These are phyloP conservation scores for Ascoidea asiatica DNA, from an alignment of 805 yeast species.

Conservation along the genomic window DNA sequence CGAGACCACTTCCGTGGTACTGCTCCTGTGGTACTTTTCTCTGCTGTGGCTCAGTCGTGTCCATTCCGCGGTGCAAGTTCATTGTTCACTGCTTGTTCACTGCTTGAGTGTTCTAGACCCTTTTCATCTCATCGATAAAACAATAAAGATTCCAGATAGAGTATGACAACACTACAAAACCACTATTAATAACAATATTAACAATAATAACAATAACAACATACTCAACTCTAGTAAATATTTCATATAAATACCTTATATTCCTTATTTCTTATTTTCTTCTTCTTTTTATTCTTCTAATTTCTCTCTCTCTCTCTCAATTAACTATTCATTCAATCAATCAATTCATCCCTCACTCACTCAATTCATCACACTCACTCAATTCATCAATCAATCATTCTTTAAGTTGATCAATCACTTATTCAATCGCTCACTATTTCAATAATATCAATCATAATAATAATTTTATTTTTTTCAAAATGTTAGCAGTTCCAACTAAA, in stretches of 20 bases:
- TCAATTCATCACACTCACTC: background rate
- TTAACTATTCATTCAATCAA: background rate
- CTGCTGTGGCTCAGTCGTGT: background rate
- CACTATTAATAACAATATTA: background rate
- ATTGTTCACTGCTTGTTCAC: background rate
- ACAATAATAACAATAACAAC: too few relatives aligned
- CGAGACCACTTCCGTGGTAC: too few relatives aligned
- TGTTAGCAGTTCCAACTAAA: constrained; percentile 18
- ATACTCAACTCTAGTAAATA: too few relatives aligned
- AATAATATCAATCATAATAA: background rate
- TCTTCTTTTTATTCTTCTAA: background rate
- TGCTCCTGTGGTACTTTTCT: background rate
- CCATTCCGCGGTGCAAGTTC: background rate
- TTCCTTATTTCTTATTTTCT: background rate
- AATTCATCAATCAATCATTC: background rate
- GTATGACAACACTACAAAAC: background rate
- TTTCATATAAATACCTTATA: background rate
- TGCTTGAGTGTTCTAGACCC: background rate
- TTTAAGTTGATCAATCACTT: too few relatives aligned
- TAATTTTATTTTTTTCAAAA: background rate
- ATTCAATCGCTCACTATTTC: background rate
- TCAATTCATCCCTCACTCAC: background rate
- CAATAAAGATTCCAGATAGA: too few relatives aligned
- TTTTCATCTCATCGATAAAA: background rate
- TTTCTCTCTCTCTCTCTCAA: background rate